Conservation (phyloP, 1,284 basidiomycete genomes). For the Moesziomyces sp. region DNA sequence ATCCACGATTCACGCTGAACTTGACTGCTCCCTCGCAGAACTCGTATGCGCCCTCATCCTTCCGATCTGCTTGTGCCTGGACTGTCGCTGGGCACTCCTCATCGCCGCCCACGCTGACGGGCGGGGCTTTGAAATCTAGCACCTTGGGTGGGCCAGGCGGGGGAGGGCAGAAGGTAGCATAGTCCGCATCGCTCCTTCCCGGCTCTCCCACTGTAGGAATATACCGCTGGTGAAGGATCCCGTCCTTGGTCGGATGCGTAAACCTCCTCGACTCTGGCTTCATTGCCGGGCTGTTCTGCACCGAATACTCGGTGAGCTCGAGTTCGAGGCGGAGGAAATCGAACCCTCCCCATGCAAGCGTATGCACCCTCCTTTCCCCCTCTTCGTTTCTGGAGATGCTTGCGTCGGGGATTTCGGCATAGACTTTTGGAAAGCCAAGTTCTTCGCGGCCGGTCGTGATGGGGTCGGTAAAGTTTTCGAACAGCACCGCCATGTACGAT, state of each 20-base stretch:
- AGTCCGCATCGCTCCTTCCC: slow-evolving; percentile 56
- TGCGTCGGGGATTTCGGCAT: slow-evolving; percentile 45
- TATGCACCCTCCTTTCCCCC: slow-evolving; percentile 16
- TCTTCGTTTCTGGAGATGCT: slow-evolving; percentile 4
- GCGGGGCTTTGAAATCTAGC: not conserved
- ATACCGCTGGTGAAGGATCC: slow-evolving; percentile 58
- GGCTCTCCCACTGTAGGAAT: slow-evolving; percentile 57
- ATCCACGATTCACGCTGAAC: not conserved
- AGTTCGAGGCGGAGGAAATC: slow-evolving; percentile 56
- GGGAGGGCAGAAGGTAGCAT: slow-evolving; percentile 40
- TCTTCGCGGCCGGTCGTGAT: slow-evolving; percentile 54
- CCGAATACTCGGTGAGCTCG: not conserved
- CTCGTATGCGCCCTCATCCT: too few relatives aligned
- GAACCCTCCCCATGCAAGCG: slow-evolving; percentile 46
- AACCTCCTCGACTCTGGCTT: slow-evolving; percentile 13
- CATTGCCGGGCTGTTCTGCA: slow-evolving; percentile 4
- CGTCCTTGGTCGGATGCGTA: slow-evolving; percentile 49
- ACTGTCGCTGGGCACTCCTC: not conserved
- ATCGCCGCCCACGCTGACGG: too few relatives aligned
- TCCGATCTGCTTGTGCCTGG: not conserved
- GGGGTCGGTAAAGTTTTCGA: slow-evolving; percentile 59
- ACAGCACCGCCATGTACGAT: slow-evolving; percentile 52
- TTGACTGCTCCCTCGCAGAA: not conserved
- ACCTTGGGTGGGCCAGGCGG: not conserved
- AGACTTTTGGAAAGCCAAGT: slow-evolving; percentile 35